Conservation (phyloP, 129 eudicot genomes). For the Flaveria trinervia region DNA sequence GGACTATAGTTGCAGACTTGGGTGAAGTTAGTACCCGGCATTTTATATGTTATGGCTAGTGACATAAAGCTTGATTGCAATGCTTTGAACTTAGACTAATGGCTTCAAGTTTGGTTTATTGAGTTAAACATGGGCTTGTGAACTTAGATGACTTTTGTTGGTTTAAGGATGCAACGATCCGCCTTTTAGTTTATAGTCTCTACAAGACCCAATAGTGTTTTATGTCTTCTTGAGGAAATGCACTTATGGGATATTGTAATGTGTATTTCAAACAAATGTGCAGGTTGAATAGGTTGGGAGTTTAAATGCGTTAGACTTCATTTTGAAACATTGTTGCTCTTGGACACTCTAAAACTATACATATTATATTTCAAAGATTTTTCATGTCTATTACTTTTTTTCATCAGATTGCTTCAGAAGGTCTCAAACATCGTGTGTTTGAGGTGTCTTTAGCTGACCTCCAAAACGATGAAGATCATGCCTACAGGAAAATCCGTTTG, state of each 20-base stretch:
- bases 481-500: constrained; percentile 82
- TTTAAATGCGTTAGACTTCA: neutral
- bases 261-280: neutral
- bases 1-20: neutral
- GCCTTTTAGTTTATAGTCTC: too few species aligned
- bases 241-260: neutral
- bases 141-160: neutral
- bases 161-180: too few species aligned
- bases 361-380: neutral
- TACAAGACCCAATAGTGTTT: neutral
- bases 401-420: constrained; percentile 78
- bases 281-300: neutral
- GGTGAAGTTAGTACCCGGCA: neutral
- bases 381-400: too few species aligned
- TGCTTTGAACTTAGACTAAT: neutral
- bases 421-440: constrained; percentile 80
- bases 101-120: neutral
- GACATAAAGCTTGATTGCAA: neutral
- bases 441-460: constrained; percentile 81
- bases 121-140: neutral
- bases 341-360: neutral
- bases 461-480: constrained; percentile 73
- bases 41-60: neutral
- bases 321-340: neutral
- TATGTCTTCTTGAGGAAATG: neutral